phyloP scores from a whole-genome alignment of 345 rosid species.

The Gossypium sturtianum region DNA sequence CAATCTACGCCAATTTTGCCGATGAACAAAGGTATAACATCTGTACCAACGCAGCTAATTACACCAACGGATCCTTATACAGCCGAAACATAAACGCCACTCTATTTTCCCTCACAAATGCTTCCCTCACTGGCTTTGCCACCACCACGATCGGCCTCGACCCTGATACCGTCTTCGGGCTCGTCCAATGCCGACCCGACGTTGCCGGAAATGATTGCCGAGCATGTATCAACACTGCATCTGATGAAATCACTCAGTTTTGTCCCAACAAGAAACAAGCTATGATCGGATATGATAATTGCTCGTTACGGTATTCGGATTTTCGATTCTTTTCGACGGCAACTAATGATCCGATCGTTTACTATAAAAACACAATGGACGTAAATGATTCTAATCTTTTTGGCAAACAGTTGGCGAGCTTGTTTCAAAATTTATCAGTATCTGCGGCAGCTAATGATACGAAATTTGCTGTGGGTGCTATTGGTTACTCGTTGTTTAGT shows the following conservation, averaged over 20 bases:
- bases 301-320: constrained; percentile 27
- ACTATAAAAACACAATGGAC: rapidly evolving
- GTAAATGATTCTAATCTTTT: constrained; percentile 14
- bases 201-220: constrained; percentile 21
- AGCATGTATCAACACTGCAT: constrained; percentile 15
- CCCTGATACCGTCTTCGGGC: constrained; percentile 15
- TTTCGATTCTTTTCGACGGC: constrained; percentile 21
- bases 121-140: constrained; percentile 20
- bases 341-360: neutral
- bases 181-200: constrained; percentile 26
- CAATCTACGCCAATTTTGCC: neutral
- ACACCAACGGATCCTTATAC: constrained; percentile 22
- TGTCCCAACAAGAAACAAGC: constrained; percentile 31
- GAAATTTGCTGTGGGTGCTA: constrained; percentile 20
- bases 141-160: constrained; percentile 12
- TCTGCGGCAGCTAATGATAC: constrained; percentile 22
- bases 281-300: constrained; percentile 7
- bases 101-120: constrained; percentile 21
- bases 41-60: constrained; percentile 17
- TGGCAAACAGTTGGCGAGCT: constrained; percentile 11
- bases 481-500: neutral
- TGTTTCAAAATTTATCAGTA: constrained; percentile 18
- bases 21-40: neutral
- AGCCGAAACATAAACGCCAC: constrained; percentile 20
- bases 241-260: constrained; percentile 8